Evolutionary conservation across 1,139 yeast species (phyloP).

Genomic region (Sporopachydermia cereana): DNA sequence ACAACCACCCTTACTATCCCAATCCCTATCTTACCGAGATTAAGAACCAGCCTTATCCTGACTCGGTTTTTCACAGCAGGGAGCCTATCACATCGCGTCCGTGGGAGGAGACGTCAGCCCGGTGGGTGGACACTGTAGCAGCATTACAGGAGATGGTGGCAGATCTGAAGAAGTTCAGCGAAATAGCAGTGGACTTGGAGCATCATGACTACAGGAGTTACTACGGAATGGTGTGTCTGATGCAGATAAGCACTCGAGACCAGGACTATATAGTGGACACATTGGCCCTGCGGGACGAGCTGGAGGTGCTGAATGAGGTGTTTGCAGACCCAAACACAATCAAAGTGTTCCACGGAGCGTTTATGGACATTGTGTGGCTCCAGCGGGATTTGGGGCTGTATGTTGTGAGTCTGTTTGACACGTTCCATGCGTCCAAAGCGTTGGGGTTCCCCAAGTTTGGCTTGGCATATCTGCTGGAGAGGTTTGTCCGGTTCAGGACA

Average conservation of each 20-base stretch:
- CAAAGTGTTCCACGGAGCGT: constrained; percentile 93
- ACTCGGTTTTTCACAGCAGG: constrained; percentile 31
- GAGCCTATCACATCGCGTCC: constrained; percentile 47
- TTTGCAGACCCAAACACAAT: constrained; percentile 72
- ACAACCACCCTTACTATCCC: constrained; percentile 38
- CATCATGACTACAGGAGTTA: constrained; percentile 91
- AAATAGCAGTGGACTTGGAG: constrained; percentile 91
- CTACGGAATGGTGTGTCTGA: constrained; percentile 80
- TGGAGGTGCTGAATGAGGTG: constrained; percentile 54
- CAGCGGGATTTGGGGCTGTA: constrained; percentile 93
- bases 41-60: constrained; percentile 57
- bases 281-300: constrained; percentile 57
- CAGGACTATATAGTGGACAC: constrained; percentile 82
- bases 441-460: constrained; percentile 75
- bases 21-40: constrained; percentile 86
- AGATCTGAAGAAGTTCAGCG: constrained; percentile 39
- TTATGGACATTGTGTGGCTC: constrained; percentile 94
- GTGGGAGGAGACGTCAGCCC: constrained; percentile 57
- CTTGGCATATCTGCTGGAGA: constrained; percentile 72
- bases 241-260: constrained; percentile 85
- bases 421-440: constrained; percentile 76
- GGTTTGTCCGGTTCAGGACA: constrained; percentile 72
- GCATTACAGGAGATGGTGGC: constrained; percentile 42
- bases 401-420: constrained; percentile 82
- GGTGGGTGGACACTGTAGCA: constrained; percentile 58